Evolutionary conservation across 75 land plant species (phyloP).

Genomic region (Pseudotsuga menziesii): DNA sequence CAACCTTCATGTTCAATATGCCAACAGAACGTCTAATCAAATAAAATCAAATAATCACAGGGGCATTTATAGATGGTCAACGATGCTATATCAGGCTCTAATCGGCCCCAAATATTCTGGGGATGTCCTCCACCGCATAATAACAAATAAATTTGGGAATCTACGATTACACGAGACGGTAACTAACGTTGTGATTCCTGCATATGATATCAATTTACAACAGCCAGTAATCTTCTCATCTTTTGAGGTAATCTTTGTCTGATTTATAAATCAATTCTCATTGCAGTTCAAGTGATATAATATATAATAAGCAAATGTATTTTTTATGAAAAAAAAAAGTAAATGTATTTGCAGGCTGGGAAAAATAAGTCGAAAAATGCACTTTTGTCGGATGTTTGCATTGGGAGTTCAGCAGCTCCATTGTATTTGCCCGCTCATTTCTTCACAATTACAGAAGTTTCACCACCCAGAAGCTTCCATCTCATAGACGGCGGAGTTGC

Average conservation of each 20-base stretch:
- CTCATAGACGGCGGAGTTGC: constrained; percentile 28
- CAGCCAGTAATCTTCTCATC: constrained; percentile 53
- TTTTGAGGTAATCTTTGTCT: constrained; percentile 18
- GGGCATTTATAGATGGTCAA: too few species aligned
- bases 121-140: constrained; percentile 20
- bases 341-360: constrained; percentile 6
- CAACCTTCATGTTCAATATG: too few species aligned
- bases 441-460: constrained; percentile 7
- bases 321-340: too few species aligned
- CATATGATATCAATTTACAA: too few species aligned
- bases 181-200: too few species aligned
- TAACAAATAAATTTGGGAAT: constrained; percentile 13
- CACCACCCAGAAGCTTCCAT: neutral
- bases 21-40: too few species aligned
- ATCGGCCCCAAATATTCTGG: constrained; percentile 50
- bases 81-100: too few species aligned
- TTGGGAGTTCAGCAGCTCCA: constrained; percentile 32
- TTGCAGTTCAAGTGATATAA: too few species aligned
- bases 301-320: neutral
- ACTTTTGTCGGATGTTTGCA: constrained; percentile 15
- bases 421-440: constrained; percentile 26
- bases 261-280: too few species aligned
- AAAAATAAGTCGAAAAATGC: constrained; percentile 12
- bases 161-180: constrained; percentile 28
- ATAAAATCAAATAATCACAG: too few species aligned